Conservation (phyloP, 2,329 filamentous ascomycete species). For the Clonostachys byssicola region DNA sequence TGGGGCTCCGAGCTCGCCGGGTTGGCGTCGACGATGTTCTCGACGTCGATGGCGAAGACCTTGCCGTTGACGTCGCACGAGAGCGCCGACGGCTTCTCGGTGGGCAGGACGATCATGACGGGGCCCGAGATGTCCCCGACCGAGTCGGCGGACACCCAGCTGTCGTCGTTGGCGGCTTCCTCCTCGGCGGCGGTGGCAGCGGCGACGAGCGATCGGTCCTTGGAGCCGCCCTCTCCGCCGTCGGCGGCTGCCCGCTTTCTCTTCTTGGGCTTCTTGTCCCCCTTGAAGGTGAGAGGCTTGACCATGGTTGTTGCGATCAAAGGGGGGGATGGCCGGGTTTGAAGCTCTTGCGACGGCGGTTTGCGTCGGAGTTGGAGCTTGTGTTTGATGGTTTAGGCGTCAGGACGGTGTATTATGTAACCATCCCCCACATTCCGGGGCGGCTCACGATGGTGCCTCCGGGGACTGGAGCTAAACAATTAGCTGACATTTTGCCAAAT, state of each 20-base stretch:
- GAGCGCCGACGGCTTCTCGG: conserved; percentile 67
- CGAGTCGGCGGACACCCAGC: conserved; percentile 83
- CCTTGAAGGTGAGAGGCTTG: conserved; percentile 91
- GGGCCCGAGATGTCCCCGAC: conserved; percentile 75
- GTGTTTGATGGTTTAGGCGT: not conserved
- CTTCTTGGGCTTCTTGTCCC: conserved; percentile 94
- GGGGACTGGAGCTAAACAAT: too few species aligned
- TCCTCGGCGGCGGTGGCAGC: conserved; percentile 10
- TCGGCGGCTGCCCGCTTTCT: conserved; percentile 67
- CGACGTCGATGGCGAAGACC: conserved; percentile 76
- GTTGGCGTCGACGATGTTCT: conserved; percentile 85
- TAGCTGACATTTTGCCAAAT: too few species aligned
- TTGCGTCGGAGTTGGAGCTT: not conserved
- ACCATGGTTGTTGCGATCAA: conserved; percentile 53
- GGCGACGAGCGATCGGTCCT: not conserved
- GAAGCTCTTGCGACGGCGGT: not conserved
- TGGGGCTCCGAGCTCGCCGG: conserved; percentile 87
- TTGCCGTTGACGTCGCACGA: conserved; percentile 84
- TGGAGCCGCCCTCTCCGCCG: conserved; percentile 22
- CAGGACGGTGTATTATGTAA: not conserved
- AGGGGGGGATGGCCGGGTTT: not conserved
- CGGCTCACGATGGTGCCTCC: too few species aligned
- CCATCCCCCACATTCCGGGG: not conserved
- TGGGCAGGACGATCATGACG: conserved; percentile 76
- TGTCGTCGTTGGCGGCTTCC: conserved; percentile 64